Conservation (phyloP, 208 protist species). For the Naegleria gruberi region DNA sequence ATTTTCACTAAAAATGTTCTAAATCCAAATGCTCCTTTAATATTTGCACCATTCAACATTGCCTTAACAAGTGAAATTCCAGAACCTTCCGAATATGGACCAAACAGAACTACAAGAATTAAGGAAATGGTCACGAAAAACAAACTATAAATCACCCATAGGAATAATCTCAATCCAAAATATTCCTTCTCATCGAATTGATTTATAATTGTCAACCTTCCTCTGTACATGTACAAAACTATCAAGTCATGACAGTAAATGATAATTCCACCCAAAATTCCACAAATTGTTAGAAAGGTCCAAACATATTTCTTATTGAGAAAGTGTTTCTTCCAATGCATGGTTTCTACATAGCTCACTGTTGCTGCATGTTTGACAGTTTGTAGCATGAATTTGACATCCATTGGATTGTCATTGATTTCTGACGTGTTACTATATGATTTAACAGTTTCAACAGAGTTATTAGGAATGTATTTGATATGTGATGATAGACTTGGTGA, state of each 20-base stretch:
- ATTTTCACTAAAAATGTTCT: neutral
- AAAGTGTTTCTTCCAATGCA: neutral
- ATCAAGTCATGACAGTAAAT: neutral
- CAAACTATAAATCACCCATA: neutral
- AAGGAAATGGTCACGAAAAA: neutral
- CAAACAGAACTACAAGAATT: neutral
- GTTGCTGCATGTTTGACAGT: no score
- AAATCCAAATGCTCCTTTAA: neutral
- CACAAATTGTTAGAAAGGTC: neutral
- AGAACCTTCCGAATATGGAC: neutral
- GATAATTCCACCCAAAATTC: neutral
- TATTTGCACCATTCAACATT: neutral
- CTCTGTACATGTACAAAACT: neutral
- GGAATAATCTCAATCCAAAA: neutral
- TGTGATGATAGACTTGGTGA: no score
- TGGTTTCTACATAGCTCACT: no score
- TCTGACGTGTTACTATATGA: no score
- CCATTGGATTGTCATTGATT: no score
- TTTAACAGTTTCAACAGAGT: no score
- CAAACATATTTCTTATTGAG: neutral
- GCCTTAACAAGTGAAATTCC: neutral
- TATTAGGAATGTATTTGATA: no score
- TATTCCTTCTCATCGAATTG: neutral
- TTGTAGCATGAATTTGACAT: no score
- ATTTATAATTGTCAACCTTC: neutral